A percentile compares a stretch with the other conserved stretches of the same genome.
phyloP scores from a whole-genome alignment of 805 yeast genomes.

The Candida maltosa region DNA sequence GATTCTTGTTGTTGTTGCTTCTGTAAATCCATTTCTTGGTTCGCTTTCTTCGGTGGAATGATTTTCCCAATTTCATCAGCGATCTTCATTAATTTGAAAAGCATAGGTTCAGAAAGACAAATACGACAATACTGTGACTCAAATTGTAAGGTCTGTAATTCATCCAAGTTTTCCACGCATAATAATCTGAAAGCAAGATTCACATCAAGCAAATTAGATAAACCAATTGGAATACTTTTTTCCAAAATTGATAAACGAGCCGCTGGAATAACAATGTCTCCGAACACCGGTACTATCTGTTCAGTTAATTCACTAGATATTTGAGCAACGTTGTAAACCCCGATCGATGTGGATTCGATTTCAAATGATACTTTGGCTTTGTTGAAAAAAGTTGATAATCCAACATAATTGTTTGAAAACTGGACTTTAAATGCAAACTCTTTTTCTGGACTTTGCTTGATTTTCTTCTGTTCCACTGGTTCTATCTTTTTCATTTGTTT shows the following conservation, averaged over 20 bases:
- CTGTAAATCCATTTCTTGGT: neutral
- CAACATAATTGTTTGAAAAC: conserved; percentile 31
- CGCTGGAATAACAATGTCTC: conserved; percentile 40
- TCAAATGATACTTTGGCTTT: conserved; percentile 33
- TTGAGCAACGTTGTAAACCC: conserved; percentile 19
- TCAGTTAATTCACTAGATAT: conserved; percentile 5
- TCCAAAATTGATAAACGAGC: conserved; percentile 39
- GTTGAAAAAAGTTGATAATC: conserved; percentile 29
- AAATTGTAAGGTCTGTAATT: conserved; percentile 48
- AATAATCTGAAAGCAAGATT: conserved; percentile 41
- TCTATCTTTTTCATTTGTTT: conserved; percentile 2
- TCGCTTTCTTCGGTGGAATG: conserved; percentile 2
- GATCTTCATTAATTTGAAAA: conserved; percentile 37
- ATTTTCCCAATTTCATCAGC: conserved; percentile 19
- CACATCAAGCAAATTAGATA: conserved; percentile 42
- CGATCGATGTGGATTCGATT: conserved; percentile 25
- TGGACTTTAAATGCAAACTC: conserved; percentile 19
- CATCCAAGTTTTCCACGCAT: conserved; percentile 27
- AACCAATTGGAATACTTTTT: conserved; percentile 36
- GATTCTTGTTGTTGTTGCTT: neutral
- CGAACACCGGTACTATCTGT: conserved; percentile 27
- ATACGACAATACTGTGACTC: conserved; percentile 58
- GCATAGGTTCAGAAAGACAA: conserved; percentile 51
- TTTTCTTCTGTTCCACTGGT: neutral
- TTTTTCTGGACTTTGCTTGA: neutral